A percentile compares a stretch with the other conserved stretches of the same genome.
Conservation (phyloP, 2,329 filamentous ascomycete genomes). For the Hypoxylon sp. region DNA sequence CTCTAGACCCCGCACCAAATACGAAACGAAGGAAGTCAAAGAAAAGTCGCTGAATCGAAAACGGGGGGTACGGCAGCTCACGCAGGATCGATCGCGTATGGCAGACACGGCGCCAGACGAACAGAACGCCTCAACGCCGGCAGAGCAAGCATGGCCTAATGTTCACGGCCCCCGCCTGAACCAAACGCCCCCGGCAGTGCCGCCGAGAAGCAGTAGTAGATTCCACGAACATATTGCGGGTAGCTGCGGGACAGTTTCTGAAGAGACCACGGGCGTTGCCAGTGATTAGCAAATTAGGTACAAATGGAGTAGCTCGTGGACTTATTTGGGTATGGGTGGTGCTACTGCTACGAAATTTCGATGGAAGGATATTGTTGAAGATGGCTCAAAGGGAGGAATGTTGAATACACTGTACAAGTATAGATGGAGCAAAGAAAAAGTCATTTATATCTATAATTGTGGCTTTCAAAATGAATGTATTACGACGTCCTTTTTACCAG, state of each 20-base stretch:
- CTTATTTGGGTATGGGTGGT: too few species aligned
- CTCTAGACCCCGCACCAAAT: background rate
- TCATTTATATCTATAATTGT: background rate
- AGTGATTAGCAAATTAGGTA: background rate
- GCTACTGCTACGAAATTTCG: background rate
- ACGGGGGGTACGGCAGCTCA: background rate
- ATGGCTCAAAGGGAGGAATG: background rate
- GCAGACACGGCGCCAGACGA: background rate
- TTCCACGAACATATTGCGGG: background rate
- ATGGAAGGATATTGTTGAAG: background rate
- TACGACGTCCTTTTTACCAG: slow-evolving; percentile 6
- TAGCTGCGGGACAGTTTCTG: background rate
- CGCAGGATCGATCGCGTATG: background rate
- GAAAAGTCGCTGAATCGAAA: background rate
- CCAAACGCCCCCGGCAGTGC: background rate
- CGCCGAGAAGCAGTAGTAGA: slow-evolving; percentile 13
- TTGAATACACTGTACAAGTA: background rate
- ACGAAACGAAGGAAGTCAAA: background rate
- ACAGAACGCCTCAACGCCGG: background rate
- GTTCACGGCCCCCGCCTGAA: background rate
- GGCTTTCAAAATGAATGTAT: background rate
- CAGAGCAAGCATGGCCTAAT: background rate
- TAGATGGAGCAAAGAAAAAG: slow-evolving; percentile 7
- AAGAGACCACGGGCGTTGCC: background rate
- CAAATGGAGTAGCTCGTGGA: background rate